Base-by-base conservation (phyloP, 2,329 filamentous ascomycete species). In the Davidsoniella eucalypti region DNA sequence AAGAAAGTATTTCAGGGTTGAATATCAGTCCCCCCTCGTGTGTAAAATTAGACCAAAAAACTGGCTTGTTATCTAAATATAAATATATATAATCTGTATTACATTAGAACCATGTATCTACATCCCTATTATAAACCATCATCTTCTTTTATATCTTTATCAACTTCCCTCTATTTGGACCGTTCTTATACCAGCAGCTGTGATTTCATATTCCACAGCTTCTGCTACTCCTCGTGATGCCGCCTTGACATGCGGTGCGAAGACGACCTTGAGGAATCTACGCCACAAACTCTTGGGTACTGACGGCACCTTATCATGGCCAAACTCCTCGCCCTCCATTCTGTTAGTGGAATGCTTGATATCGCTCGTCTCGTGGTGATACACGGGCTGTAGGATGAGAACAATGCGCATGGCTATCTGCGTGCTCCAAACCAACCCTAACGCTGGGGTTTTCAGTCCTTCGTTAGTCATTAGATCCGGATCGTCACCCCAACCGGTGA, bases 401-500 rank as follows among this genome's bases (percentile, higher is more conserved):
- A 84, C 87, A 53, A 96, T 77, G 9, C 90, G 82, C 57, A 80
- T 81, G 1, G 85, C 78, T 45, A 95, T 78, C 67, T 95, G 88
- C 26, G 87, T 90, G 2, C 86, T 80, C 90, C 90, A 96, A 9
- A 93, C 82, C 6, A 94, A 71, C 0, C 90, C 90, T 21, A 96
- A 66, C 5, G 84, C 84, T 0, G 90, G 90, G 0, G 85, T 94
- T 65, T 95, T 96, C 50, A 82, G 65, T 7, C 64, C 58, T 9
- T 51, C 52, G 36, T 47, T 51, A 8, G 44, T 45, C 10, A 65
- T 59, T 17, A 67, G 63, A 23, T 64, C 58, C 14, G 72, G 67
- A 51, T 79, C 71, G 62, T 94, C 85, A 18, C 90, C 87, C 90
- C 92, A 95, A 55, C 92, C 88, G 3, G 88, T 93, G 65, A 95